Evolutionary conservation across 2,329 filamentous ascomycete species (phyloP).

Genomic region (Lizonia empirigonia): DNA sequence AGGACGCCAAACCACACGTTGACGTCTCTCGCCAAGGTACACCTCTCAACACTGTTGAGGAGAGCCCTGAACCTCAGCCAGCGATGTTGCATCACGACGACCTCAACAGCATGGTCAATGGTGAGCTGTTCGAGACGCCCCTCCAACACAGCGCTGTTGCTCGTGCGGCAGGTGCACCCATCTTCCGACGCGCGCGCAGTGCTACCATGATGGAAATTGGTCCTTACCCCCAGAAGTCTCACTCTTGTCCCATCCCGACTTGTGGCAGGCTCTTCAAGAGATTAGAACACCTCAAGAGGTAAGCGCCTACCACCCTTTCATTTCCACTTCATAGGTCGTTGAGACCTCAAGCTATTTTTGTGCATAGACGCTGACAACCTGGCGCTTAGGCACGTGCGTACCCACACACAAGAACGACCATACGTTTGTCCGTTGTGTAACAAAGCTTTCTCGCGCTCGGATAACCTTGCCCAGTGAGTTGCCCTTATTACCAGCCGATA

Average conservation of each 20-base stretch:
- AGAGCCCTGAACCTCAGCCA: slow-evolving; percentile 77
- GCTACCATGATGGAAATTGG: slow-evolving; percentile 96
- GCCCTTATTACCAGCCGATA: slow-evolving; percentile 9
- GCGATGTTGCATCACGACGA: slow-evolving; percentile 72
- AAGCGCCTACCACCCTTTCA: slow-evolving; percentile 59
- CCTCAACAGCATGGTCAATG: slow-evolving; percentile 56
- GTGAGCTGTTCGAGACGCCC: slow-evolving; percentile 49
- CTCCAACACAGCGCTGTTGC: slow-evolving; percentile 64
- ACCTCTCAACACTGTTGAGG: slow-evolving; percentile 83
- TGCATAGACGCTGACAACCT: slow-evolving; percentile 55
- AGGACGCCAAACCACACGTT: slow-evolving; percentile 74
- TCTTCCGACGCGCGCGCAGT: slow-evolving; percentile 86
- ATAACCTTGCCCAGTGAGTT: slow-evolving; percentile 95
- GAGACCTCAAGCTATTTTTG: slow-evolving; percentile 23
- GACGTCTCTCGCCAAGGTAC: slow-evolving; percentile 89
- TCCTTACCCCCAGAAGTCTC: slow-evolving; percentile 95
- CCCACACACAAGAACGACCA: slow-evolving; percentile 98
- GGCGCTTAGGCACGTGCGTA: slow-evolving; percentile 87
- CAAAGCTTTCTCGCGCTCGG: slow-evolving; percentile 97
- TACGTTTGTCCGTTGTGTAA: slow-evolving; percentile 98
- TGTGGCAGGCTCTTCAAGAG: slow-evolving; percentile 98
- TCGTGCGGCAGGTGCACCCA: slow-evolving; percentile 69
- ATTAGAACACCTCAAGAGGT: slow-evolving; percentile 98
- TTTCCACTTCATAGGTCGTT: slow-evolving; percentile 17
- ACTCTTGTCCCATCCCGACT: slow-evolving; percentile 98